phyloP scores from a whole-genome alignment of 371 early-diverging fungal genomes.

The Nematocida ironsii region DNA sequence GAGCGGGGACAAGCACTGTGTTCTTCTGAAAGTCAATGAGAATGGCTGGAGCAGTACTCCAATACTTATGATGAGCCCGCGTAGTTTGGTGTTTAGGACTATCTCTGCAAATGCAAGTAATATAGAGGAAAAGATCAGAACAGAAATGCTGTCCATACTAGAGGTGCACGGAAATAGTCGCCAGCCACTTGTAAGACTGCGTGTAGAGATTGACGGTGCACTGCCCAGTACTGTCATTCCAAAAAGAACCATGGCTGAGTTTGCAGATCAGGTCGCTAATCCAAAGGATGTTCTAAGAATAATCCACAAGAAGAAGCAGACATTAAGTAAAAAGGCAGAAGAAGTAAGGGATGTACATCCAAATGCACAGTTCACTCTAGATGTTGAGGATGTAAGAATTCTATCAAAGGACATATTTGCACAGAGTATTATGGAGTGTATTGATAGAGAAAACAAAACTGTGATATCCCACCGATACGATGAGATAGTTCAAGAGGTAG shows the following conservation, averaged over 20 bases:
- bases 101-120: conserved; percentile 50
- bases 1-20: conserved; percentile 75
- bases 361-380: conserved; percentile 18
- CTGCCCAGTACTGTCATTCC: conserved; percentile 78
- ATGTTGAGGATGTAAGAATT: conserved; percentile 5
- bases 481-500: conserved; percentile 37
- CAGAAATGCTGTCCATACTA: conserved; percentile 36
- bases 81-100: conserved; percentile 78
- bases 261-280: conserved; percentile 83
- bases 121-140: conserved; percentile 27
- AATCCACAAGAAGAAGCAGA: conserved; percentile 70
- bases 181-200: conserved; percentile 72
- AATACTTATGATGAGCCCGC: conserved; percentile 76
- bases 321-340: conserved; percentile 6
- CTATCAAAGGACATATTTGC: conserved; percentile 24
- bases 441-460: conserved; percentile 42
- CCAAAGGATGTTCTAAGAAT: conserved; percentile 83
- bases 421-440: conserved; percentile 48
- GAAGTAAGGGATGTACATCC: background rate
- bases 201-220: conserved; percentile 73
- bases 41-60: conserved; percentile 70
- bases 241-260: conserved; percentile 77
- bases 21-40: conserved; percentile 52
- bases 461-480: conserved; percentile 31
- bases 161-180: conserved; percentile 2